Conservation (phyloP, 2,329 filamentous ascomycete genomes). For the Raffaelea albimanens region DNA sequence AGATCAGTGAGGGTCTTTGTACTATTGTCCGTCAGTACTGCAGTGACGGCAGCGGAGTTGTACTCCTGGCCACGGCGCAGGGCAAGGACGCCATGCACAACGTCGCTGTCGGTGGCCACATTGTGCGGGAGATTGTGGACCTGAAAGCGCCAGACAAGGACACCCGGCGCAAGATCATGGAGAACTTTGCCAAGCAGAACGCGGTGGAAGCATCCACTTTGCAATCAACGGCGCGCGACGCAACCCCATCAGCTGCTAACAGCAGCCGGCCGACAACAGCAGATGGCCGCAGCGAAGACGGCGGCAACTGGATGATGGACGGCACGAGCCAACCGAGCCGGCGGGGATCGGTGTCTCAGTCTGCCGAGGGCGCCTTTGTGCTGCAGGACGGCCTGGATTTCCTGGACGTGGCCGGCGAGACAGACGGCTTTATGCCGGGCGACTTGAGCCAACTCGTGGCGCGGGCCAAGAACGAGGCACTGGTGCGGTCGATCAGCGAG, state of each 20-base stretch:
- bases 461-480: constrained; percentile 80
- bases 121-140: constrained; percentile 82
- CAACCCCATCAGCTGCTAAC: neutral
- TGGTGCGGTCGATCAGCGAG: constrained; percentile 70
- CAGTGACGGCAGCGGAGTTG: constrained; percentile 66
- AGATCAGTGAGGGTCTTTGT: constrained; percentile 83
- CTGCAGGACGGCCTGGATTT: constrained; percentile 76
- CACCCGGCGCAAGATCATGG: constrained; percentile 70
- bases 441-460: constrained; percentile 80
- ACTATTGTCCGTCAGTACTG: constrained; percentile 79
- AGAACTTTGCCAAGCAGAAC: constrained; percentile 59
- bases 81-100: constrained; percentile 89
- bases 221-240: too few species aligned
- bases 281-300: constrained; percentile 45
- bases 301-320: constrained; percentile 70
- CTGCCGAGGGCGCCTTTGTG: constrained; percentile 51
- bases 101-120: constrained; percentile 80
- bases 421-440: constrained; percentile 96
- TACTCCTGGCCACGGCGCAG: constrained; percentile 83
- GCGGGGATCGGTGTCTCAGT: constrained; percentile 12
- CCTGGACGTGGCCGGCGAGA: constrained; percentile 84
- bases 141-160: constrained; percentile 92
- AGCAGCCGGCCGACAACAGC: constrained; percentile 48
- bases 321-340: constrained; percentile 50
- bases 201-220: constrained; percentile 23